A percentile compares a stretch with the other conserved stretches of the same genome.
Evolutionary conservation across 805 yeast genomes (phyloP).

Genomic region (Yarrowia sp.): DNA sequence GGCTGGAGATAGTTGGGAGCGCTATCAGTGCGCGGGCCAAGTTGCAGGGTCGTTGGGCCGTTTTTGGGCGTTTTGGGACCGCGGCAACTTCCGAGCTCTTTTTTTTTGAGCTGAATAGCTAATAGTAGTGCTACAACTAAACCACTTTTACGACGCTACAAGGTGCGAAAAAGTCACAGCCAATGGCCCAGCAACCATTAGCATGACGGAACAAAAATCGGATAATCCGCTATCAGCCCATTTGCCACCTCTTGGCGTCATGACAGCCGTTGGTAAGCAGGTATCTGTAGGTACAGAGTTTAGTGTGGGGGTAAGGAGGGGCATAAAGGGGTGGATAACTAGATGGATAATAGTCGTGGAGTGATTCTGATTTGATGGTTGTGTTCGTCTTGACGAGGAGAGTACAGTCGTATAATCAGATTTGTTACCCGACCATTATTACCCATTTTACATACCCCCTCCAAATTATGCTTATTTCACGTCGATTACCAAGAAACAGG

Average conservation of each 20-base stretch:
- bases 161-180: no score
- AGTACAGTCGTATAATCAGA: neutral
- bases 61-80: neutral
- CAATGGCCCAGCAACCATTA: no score
- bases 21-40: neutral
- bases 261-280: neutral
- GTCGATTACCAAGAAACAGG: neutral
- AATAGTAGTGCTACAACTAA: no score
- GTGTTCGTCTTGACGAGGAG: neutral
- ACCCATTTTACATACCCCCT: no score
- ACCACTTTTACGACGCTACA: neutral
- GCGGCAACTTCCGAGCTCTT: no score
- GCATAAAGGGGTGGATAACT: neutral
- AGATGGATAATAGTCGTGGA: neutral
- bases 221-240: neutral
- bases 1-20: neutral
- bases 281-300: constrained; percentile 6
- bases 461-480: neutral
- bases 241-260: neutral
- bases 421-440: no score
- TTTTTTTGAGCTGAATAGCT: no score
- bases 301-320: neutral
- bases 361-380: neutral
- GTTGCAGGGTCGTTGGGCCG: neutral
- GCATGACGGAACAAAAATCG: neutral